These are phyloP conservation scores for Leptographium lundbergii DNA, from an alignment of 2,329 filamentous ascomycete genomes.

Conservation along the genomic window DNA sequence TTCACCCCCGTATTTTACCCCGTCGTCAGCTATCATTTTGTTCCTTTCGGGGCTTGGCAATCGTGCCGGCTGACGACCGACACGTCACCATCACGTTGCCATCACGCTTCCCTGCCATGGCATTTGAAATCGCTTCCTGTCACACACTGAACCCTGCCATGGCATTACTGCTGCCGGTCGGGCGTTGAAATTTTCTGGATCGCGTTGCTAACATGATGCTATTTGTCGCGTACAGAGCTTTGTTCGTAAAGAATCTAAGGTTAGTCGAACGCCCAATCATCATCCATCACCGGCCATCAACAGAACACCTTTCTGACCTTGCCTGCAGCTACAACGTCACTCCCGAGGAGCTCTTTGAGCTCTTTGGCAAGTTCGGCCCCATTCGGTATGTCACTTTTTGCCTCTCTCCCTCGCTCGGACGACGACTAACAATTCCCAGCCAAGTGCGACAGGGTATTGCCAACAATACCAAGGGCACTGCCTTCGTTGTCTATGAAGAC, in stretches of 20 bases:
- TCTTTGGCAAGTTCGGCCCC: slow-evolving; percentile 94
- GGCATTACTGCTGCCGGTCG: neutral
- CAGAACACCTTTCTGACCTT: neutral
- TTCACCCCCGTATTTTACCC: neutral
- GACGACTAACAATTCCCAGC: slow-evolving; percentile 31
- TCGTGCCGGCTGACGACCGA: neutral
- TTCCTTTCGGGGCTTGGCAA: neutral
- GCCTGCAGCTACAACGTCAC: slow-evolving; percentile 85
- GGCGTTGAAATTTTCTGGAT: neutral
- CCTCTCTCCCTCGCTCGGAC: neutral
- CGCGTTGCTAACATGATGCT: slow-evolving; percentile 16
- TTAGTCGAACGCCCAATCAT: slow-evolving; percentile 36
- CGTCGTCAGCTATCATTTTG: neutral
- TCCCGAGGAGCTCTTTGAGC: slow-evolving; percentile 93
- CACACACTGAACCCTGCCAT: neutral
- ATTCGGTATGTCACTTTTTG: slow-evolving; percentile 56
- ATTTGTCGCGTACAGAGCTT: slow-evolving; percentile 52
- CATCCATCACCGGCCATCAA: slow-evolving; percentile 1
- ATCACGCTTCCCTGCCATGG: neutral
- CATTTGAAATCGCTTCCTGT: neutral
- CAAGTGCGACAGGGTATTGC: slow-evolving; percentile 98
- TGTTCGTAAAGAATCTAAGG: slow-evolving; percentile 99
- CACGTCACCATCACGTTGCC: neutral
- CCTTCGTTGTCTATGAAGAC: slow-evolving; percentile 99
- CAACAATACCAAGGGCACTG: slow-evolving; percentile 93